These are phyloP conservation scores for Tetracladium setigerum DNA, from an alignment of 495 filamentous ascomycete species.

Conservation along the genomic window DNA sequence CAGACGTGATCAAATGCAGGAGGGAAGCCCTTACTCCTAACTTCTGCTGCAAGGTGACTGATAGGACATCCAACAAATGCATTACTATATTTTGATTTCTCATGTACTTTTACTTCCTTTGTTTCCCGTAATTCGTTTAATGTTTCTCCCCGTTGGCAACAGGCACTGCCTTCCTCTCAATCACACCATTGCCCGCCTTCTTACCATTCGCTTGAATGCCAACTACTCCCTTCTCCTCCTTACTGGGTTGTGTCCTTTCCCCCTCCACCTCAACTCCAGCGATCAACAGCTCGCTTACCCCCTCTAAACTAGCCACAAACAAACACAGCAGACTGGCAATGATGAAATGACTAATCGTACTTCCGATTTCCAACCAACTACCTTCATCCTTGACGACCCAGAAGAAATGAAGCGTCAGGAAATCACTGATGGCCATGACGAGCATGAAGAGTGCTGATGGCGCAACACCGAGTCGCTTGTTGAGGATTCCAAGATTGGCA, in stretches of 20 bases:
- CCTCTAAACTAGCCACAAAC: slow-evolving; percentile 85
- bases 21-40: background rate
- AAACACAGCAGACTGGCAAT: slow-evolving; percentile 86
- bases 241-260: slow-evolving; percentile 15
- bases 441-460: slow-evolving; percentile 88
- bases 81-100: background rate
- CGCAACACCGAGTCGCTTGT: slow-evolving; percentile 71
- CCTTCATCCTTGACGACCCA: slow-evolving; percentile 95
- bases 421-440: slow-evolving; percentile 85
- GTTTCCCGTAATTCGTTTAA: slow-evolving; percentile 3
- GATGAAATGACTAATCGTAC: slow-evolving; percentile 86
- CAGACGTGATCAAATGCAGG: too few species aligned
- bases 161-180: background rate
- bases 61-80: background rate
- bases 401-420: slow-evolving; percentile 95
- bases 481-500: slow-evolving; percentile 91
- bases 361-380: slow-evolving; percentile 95
- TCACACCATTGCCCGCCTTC: slow-evolving; percentile 1
- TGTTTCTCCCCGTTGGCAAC: slow-evolving; percentile 10
- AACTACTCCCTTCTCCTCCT: slow-evolving; percentile 16
- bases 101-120: background rate
- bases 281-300: slow-evolving; percentile 76
- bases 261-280: slow-evolving; percentile 68
- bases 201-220: background rate
- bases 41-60: background rate